A percentile compares a stretch with the other conserved stretches of the same genome.
phyloP scores from a whole-genome alignment of 2,329 filamentous ascomycete genomes.

The Ophiocordyceps australis region DNA sequence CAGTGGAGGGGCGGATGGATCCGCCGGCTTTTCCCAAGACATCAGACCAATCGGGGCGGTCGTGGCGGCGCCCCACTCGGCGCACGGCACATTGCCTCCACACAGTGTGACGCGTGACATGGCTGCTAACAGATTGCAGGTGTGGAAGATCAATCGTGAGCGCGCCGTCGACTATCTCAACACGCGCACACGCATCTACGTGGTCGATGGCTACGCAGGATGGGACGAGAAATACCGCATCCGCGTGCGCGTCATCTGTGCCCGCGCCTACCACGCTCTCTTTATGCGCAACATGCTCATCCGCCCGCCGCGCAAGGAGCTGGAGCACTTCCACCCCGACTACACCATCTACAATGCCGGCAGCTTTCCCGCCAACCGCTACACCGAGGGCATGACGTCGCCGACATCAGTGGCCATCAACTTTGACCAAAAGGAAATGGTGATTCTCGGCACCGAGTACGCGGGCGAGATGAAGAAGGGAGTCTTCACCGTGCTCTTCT shows the following conservation, averaged over 20 bases:
- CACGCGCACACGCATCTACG: slow-evolving; percentile 96
- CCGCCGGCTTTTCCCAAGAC: no score
- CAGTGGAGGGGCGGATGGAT: no score
- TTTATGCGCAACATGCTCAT: slow-evolving; percentile 99
- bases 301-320: slow-evolving; percentile 74
- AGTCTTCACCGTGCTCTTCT: slow-evolving; percentile 97
- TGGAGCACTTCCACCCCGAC: slow-evolving; percentile 95
- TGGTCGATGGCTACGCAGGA: slow-evolving; percentile 90
- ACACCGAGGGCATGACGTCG: slow-evolving; percentile 96
- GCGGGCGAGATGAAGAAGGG: slow-evolving; percentile 78
- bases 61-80: no score
- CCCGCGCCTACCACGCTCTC: slow-evolving; percentile 95
- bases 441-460: slow-evolving; percentile 97
- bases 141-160: slow-evolving; percentile 99
- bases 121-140: slow-evolving; percentile 33
- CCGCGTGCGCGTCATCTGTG: slow-evolving; percentile 92
- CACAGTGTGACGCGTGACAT: neutral
- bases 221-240: slow-evolving; percentile 99
- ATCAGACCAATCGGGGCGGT: no score
- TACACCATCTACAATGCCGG: slow-evolving; percentile 99
- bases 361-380: slow-evolving; percentile 95
- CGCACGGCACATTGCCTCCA: no score
- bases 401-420: slow-evolving; percentile 97
- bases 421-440: slow-evolving; percentile 99
- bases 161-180: slow-evolving; percentile 98